Base-by-base conservation (phyloP, 2,329 filamentous ascomycete genomes). In the Pseudogymnoascus sp. region DNA sequence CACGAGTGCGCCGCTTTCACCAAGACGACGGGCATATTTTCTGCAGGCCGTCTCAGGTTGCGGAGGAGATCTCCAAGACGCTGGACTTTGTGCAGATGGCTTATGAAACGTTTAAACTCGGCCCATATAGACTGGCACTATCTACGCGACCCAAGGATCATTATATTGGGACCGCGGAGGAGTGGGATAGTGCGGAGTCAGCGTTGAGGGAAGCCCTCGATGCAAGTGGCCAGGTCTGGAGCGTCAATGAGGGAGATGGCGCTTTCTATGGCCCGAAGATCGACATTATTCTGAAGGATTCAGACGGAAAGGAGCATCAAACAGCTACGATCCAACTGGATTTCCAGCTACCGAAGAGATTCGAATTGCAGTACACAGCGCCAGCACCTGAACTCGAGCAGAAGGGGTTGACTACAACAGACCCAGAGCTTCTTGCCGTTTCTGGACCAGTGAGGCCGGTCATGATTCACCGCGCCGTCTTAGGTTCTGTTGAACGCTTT, bases 201-300 rank as follows among this genome's bases (percentile, higher is more conserved):
- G 85, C 90, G 57, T 74, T 91, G 61, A 83, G 79, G 60, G 74
- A 80, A 60, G 86, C 87, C 0, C 74, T 91, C 37, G 78, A 86
- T 63, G 79, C 76, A 25, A 85, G 81, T 12, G 87, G 86, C 8
- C 82, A 84, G 67, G 75, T 81, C 35, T 96, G 90, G 89, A 81
- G 80, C 2, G 67, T 93, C 62, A 93, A 91, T 64, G 81, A 87
- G 67, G 90, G 90, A 9, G 91, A 95, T 63, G 91, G 91, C 12
- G 91, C 91, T 3, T 96, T 96, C 70, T 96, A 96, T 69, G 91
- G 91, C 0, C 91, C 91, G 32, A 96, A 96, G 75, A 96, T 96
- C 65, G 91, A 96, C 70, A 89, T 96, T 47, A 84, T 95, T 38
- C 74, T 96, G 50, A 84, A 82, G 63, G 91, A 95, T 70, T 86